Base-by-base conservation (phyloP, 2,329 filamentous ascomycete genomes). In the Xylariaceae sp. region DNA sequence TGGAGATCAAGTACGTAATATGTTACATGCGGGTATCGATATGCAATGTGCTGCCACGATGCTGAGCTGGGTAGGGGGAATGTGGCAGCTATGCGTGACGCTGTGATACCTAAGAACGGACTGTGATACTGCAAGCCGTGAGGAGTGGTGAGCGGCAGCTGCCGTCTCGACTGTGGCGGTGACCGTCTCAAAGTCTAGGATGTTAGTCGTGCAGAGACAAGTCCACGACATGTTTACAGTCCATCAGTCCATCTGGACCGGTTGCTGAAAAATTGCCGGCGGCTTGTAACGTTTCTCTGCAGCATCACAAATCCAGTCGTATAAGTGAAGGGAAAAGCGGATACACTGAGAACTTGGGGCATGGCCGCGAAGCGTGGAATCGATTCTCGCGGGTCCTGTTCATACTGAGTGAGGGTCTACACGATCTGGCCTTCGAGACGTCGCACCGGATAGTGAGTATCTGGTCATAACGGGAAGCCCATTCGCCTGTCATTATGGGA, bases 51-150 rank as follows among this genome's bases (percentile, higher is more conserved):
- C 57, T 54, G 57, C 60, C 57, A 62, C 58, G 54, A 56, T 56
- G 52, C 55, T 42, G 48, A 57, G 54, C 60, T 62, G 60, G 60
- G 60, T 62, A 60, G 60, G 60, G 60, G 60, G 60, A 62, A 62
- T 62, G 60, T 56, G 54, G 57, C 52, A 62, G 54, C 57, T 56
- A 61, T 61, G 59, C 56, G 56, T 56, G 59, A 57, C 59, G 59
- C 54, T 62, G 56, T 62, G 59, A 53, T 57, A 60, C 52, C 54
- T 52, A 58, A 56, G 52, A 56, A 58, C 58, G 56, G 50, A 57
- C 56, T 52, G 60, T 50, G 54, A 20, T 52, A 45, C 43, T 42
- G 21, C 56, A 29, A 50, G 45, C 48, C 49, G 52, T 48, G 48
- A 42, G 45, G 41, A 42, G 47, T 47, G 50, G 43, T 29, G 16